These are phyloP conservation scores for Crepidotus variabilis DNA, from an alignment of 768 basidiomycete species.

Conservation along the genomic window DNA sequence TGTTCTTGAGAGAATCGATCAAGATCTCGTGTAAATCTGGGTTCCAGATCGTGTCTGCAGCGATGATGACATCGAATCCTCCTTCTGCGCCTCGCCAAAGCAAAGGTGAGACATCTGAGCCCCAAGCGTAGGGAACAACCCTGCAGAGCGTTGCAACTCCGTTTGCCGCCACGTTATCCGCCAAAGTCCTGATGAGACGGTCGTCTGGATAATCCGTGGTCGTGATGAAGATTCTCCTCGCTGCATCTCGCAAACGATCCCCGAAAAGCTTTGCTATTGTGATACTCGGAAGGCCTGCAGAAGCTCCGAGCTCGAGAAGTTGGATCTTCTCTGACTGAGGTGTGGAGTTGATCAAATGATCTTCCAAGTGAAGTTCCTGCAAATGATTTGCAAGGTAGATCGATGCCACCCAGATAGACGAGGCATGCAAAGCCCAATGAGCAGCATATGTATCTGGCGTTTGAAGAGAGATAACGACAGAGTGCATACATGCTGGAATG, in stretches of 20 bases:
- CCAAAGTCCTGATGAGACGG: conserved; percentile 51
- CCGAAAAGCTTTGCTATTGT: conserved; percentile 49
- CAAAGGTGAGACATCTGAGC: conserved; percentile 38
- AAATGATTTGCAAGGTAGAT: conserved; percentile 66
- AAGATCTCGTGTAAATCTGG: conserved; percentile 53
- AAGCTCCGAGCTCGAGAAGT: conserved; percentile 73
- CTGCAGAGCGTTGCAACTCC: conserved; percentile 42
- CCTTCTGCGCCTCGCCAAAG: conserved; percentile 14
- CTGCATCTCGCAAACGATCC: conserved; percentile 6
- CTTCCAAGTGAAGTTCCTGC: conserved; percentile 37
- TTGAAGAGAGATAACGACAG: conserved; percentile 36
- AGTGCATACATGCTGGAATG: conserved; percentile 4
- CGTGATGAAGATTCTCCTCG: conserved; percentile 32
- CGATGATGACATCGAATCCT: conserved; percentile 62
- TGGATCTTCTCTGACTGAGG: conserved; percentile 12
- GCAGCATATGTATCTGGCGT: conserved; percentile 64
- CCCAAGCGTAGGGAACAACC: conserved; percentile 64
- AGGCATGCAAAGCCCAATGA: conserved; percentile 77
- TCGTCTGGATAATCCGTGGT: conserved; percentile 74
- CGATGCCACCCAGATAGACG: conserved; percentile 72
- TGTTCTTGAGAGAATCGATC: conserved; percentile 45
- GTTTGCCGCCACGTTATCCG: conserved; percentile 55
- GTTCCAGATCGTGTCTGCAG: conserved; percentile 81
- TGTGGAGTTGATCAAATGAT: conserved; percentile 14
- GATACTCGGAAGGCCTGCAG: conserved; percentile 72